Base-by-base conservation (phyloP, 1,284 basidiomycete genomes). In the Laetiporus sulphureus region DNA sequence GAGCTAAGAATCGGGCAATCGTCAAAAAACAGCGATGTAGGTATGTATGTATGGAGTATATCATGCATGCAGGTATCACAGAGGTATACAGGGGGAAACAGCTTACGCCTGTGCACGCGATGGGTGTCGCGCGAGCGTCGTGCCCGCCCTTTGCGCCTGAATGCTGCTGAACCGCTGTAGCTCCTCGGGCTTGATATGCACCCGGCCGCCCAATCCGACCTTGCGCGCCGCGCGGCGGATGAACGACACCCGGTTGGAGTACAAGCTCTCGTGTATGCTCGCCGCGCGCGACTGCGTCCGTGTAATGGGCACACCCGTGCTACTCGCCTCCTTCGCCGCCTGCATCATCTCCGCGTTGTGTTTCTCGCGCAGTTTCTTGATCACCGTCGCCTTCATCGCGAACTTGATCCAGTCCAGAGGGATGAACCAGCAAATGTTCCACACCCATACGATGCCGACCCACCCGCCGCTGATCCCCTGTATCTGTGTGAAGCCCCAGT, bases 371-470 rank as follows among this genome's bases (percentile, higher is more conserved):
- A 95, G 78, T 51, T 55, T 73, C 69, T 85, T 86, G 75, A 97
- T 94, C 63, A 92, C 68, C 34, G 90, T 92, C 19, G 81, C 85
- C 73, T 94, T 92, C 87, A 96, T 93, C 42, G 73, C 83, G 63
- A 96, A 96, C 77, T 97, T 97, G 79, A 97, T 85, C 63, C 82
- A 78, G 68, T 98, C 94, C 45, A 97, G 81, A 49, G 94, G 92
- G 54, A 88, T 64, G 79, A 93, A 96, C 92, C 92, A 95, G 46
- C 94, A 60, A 53, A 96, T 88, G 72, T 95, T 89, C 91, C 91
- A 94, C 53, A 94, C 73, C 91, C 94, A 98, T 52, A 95, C 79
- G 54, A 97, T 93, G 71, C 93, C 93, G 56, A 97, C 91, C 93
- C 93, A 98, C 36, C 85, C 89, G 63, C 88, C 92, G 48, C 83